These are phyloP conservation scores for Calocera viscosa DNA, from an alignment of 768 basidiomycete genomes.

Conservation along the genomic window DNA sequence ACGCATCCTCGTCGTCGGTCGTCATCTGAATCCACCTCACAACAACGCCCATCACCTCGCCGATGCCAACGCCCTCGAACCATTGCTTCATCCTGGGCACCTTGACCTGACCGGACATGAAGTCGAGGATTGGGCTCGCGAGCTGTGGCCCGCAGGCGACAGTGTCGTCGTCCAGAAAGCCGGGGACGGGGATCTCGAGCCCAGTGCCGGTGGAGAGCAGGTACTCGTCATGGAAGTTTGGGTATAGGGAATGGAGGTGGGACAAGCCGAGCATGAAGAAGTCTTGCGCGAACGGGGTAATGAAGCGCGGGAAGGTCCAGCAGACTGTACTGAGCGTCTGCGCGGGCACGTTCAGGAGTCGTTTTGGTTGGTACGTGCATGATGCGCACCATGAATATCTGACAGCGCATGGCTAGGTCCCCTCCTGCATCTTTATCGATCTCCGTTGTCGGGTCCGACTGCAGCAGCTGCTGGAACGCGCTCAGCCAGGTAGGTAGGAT, in stretches of 20 bases:
- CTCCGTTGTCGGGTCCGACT: conserved; percentile 50
- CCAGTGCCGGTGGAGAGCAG: conserved; percentile 27
- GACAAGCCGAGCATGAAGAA: conserved; percentile 24
- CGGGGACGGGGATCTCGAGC: conserved; percentile 8
- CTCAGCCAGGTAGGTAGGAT: conserved; percentile 88
- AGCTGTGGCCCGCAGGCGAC: conserved; percentile 59
- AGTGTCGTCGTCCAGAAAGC: conserved; percentile 31
- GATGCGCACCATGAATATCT: conserved; percentile 64
- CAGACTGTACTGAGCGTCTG: conserved; percentile 72
- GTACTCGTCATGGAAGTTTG: conserved; percentile 28
- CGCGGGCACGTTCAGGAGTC: neutral
- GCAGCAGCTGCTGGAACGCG: conserved; percentile 68
- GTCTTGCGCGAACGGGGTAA: conserved; percentile 36
- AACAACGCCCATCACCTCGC: conserved; percentile 32
- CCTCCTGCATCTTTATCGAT: conserved; percentile 48
- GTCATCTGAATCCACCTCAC: conserved; percentile 79
- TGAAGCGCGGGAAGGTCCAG: conserved; percentile 64
- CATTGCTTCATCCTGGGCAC: conserved; percentile 51
- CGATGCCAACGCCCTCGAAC: conserved; percentile 39
- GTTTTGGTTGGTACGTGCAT: neutral
- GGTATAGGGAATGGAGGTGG: conserved; percentile 48
- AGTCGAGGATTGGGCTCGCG: conserved; percentile 68
- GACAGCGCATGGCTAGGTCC: conserved; percentile 71
- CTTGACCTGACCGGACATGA: conserved; percentile 53
- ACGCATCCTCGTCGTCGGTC: conserved; percentile 79